phyloP scores from a whole-genome alignment of 2,329 filamentous ascomycete genomes.

The Botryotinia calthae region DNA sequence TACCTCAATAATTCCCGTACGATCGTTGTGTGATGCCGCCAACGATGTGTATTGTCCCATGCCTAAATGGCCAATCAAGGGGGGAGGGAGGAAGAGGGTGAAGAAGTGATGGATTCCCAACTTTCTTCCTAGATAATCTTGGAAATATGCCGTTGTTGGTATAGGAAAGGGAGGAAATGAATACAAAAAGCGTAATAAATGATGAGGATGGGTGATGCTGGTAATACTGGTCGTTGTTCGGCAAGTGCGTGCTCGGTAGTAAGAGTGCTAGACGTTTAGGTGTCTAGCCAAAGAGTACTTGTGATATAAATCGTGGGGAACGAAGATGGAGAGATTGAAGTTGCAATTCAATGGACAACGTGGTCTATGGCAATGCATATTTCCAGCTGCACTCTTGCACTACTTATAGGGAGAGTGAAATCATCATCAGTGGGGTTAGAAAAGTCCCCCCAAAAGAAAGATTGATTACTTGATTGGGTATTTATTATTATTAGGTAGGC shows the following conservation, averaged over 20 bases:
- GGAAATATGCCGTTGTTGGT: no score
- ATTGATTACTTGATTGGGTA: constrained; percentile 9
- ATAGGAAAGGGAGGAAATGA: no score
- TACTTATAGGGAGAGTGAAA: constrained; percentile 6
- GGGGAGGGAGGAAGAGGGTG: neutral
- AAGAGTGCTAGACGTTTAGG: constrained; percentile 4
- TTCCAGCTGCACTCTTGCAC: neutral
- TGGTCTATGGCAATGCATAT: neutral
- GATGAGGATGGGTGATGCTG: neutral
- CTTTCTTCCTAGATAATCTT: no score
- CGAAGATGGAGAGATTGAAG: neutral
- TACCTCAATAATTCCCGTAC: constrained; percentile 8
- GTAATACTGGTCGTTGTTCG: neutral
- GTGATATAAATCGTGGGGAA: neutral
- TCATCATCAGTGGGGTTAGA: constrained; percentile 9
- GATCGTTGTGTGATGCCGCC: constrained; percentile 10
- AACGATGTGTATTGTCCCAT: constrained; percentile 13
- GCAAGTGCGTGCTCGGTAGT: neutral
- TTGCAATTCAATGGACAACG: constrained; percentile 3
- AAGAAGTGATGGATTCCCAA: neutral
- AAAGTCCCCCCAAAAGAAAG: neutral
- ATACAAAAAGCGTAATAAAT: neutral
- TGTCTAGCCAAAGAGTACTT: neutral
- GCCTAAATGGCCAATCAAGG: neutral
- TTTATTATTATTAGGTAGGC: neutral